These are phyloP conservation scores for Starmerella vaccinii DNA, from an alignment of 805 yeast genomes.

Conservation along the genomic window DNA sequence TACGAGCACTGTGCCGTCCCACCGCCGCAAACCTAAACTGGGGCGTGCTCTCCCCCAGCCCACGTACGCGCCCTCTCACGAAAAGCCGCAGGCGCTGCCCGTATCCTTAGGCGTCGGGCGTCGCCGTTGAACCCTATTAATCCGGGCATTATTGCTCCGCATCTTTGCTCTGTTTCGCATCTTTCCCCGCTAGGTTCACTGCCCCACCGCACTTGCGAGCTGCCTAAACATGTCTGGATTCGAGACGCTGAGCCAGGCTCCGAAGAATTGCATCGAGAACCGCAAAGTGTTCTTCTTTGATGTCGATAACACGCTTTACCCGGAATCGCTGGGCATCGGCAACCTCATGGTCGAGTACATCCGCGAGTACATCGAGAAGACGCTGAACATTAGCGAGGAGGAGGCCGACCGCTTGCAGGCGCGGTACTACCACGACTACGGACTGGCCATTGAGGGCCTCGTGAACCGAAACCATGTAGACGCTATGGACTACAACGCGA, in stretches of 20 bases:
- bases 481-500: conserved; percentile 75
- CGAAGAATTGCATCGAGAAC: conserved; percentile 10
- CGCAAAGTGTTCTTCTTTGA: conserved; percentile 61
- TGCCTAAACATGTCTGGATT: conserved; percentile 12
- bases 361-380: conserved; percentile 64
- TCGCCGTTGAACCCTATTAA: conserved; percentile 1
- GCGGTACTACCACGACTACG: conserved; percentile 74
- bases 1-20: too few species aligned
- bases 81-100: not conserved
- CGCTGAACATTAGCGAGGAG: conserved; percentile 51
- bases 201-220: not conserved
- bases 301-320: conserved; percentile 84
- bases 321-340: conserved; percentile 62
- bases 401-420: conserved; percentile 65
- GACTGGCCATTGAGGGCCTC: conserved; percentile 87
- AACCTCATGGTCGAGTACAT: conserved; percentile 82
- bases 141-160: too few species aligned
- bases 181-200: not conserved
- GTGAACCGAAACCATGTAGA: conserved; percentile 56
- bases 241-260: conserved; percentile 16
- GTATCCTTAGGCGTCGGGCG: not conserved
- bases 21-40: not conserved
- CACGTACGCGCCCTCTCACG: not conserved
- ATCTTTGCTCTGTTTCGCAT: not conserved
- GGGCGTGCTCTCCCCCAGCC: not conserved